These are phyloP conservation scores for Fusarium agapanthi DNA, from an alignment of 2,329 filamentous ascomycete genomes.

Conservation along the genomic window DNA sequence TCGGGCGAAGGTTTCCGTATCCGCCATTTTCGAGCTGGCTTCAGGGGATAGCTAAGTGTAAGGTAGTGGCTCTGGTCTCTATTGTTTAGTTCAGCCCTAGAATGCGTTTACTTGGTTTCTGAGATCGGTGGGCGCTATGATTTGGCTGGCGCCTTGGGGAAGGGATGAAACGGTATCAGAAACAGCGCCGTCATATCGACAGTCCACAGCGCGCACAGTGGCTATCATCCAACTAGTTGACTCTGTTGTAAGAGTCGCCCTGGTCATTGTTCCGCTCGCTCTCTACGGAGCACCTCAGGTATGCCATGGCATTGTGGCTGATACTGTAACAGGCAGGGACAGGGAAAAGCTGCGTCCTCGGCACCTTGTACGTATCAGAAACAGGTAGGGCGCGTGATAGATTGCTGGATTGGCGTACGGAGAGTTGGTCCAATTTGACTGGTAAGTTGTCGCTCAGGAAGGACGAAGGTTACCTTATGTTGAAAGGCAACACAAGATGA, in stretches of 20 bases:
- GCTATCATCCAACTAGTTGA: neutral
- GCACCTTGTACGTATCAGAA: neutral
- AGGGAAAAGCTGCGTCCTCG: neutral
- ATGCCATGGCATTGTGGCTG: conserved; percentile 21
- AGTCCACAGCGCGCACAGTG: conserved; percentile 23
- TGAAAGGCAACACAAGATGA: conserved; percentile 4
- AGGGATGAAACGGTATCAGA: conserved; percentile 30
- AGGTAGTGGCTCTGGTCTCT: conserved; percentile 9
- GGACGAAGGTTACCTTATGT: neutral
- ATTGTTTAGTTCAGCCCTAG: conserved; percentile 40
- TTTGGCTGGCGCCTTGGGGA: conserved; percentile 34
- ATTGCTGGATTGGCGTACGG: conserved; percentile 13
- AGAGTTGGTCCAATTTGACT: neutral
- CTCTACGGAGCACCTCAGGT: neutral
- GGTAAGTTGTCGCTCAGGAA: conserved; percentile 2
- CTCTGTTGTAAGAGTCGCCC: neutral
- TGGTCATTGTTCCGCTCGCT: neutral
- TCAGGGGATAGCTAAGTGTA: conserved; percentile 24
- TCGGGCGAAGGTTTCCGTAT: conserved; percentile 29
- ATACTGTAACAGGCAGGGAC: conserved; percentile 5
- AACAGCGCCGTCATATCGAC: conserved; percentile 10
- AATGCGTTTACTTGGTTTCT: conserved; percentile 32
- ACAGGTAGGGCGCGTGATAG: conserved; percentile 10
- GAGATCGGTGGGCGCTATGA: conserved; percentile 35
- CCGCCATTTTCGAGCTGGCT: conserved; percentile 29